Percentiles rank a stretch among this genome's conserved stretches.
Conservation (phyloP, 2,329 filamentous ascomycete species). For the Cercospora citrullina region DNA sequence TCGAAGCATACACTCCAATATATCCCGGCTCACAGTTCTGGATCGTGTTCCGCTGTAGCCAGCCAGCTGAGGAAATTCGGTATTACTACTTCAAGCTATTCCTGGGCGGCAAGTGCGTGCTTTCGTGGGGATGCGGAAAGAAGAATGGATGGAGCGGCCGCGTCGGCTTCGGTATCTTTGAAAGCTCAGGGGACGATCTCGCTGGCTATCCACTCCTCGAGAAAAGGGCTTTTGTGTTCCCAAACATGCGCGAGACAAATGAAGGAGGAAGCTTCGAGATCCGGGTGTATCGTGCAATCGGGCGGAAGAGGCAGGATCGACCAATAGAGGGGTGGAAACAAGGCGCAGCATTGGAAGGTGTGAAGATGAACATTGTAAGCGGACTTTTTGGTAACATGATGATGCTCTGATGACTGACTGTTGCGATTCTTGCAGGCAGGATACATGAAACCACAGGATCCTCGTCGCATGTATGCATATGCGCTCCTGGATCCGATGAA, state of each 20-base stretch:
- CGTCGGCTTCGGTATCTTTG: slow-evolving; percentile 48
- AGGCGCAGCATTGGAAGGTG: slow-evolving; percentile 14
- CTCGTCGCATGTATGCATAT: slow-evolving; percentile 51
- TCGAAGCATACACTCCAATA: slow-evolving; percentile 24
- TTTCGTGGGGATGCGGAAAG: slow-evolving; percentile 49
- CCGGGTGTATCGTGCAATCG: slow-evolving; percentile 44
- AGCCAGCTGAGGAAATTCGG: slow-evolving; percentile 23
- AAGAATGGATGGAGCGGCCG: slow-evolving; percentile 47
- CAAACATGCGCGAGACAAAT: slow-evolving; percentile 18
- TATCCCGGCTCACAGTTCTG: slow-evolving; percentile 41
- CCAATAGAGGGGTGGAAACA: slow-evolving; percentile 13
- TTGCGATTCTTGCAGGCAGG: slow-evolving; percentile 25
- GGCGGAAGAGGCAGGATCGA: slow-evolving; percentile 42
- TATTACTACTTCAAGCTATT: slow-evolving; percentile 51
- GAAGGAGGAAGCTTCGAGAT: slow-evolving; percentile 44
- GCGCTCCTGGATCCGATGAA: slow-evolving; percentile 52
- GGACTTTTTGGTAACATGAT: not conserved
- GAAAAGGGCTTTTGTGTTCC: slow-evolving; percentile 47
- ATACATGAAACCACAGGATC: slow-evolving; percentile 41
- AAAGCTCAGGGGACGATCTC: slow-evolving; percentile 34
- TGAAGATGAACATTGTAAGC: slow-evolving; percentile 32
- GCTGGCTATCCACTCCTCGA: slow-evolving; percentile 40
- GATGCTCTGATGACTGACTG: not conserved
- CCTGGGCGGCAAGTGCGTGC: slow-evolving; percentile 41
- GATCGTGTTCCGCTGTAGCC: slow-evolving; percentile 42